phyloP scores from a whole-genome alignment of 176 grass and related monocot species.

The Avena atlantica region DNA sequence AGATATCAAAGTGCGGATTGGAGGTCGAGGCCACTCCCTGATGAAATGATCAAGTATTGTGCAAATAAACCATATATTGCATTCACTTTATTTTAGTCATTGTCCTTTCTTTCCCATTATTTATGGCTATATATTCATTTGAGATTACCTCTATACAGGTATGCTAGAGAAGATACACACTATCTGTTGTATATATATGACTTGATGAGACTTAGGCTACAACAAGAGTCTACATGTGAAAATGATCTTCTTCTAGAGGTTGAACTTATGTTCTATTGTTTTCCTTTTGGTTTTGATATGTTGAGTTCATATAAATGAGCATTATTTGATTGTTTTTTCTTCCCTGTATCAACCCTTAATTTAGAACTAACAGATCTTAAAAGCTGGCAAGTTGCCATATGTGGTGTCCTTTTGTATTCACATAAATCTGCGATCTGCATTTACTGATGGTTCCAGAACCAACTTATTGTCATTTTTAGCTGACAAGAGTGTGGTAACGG shows the following conservation, averaged over 20 bases:
- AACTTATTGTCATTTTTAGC: constrained; percentile 5
- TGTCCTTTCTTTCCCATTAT: constrained; percentile 16
- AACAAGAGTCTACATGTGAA: constrained; percentile 58
- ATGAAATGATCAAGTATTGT: constrained; percentile 95
- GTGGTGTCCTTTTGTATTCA: constrained; percentile 4
- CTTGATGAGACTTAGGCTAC: constrained; percentile 79
- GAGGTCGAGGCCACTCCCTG: constrained; percentile 84
- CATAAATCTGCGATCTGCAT: not conserved
- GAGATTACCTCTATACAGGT: constrained; percentile 59
- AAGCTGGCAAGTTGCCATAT: not conserved
- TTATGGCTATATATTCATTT: constrained; percentile 22
- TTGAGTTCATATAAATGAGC: constrained; percentile 35
- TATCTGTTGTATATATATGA: constrained; percentile 95
- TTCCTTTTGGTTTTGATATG: constrained; percentile 41
- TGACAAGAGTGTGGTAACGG: not conserved
- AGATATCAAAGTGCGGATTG: constrained; percentile 99
- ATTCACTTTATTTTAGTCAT: constrained; percentile 40
- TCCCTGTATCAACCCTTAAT: not conserved
- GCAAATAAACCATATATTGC: constrained; percentile 36
- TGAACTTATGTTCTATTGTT: constrained; percentile 30
- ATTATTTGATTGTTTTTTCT: constrained; percentile 20
- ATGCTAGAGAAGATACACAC: constrained; percentile 99
- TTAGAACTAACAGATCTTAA: constrained; percentile 12
- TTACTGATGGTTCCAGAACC: constrained; percentile 29
- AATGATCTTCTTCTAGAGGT: constrained; percentile 91